Evolutionary conservation across 805 yeast species (phyloP).

Genomic region (Saccharomyces mikatae): DNA sequence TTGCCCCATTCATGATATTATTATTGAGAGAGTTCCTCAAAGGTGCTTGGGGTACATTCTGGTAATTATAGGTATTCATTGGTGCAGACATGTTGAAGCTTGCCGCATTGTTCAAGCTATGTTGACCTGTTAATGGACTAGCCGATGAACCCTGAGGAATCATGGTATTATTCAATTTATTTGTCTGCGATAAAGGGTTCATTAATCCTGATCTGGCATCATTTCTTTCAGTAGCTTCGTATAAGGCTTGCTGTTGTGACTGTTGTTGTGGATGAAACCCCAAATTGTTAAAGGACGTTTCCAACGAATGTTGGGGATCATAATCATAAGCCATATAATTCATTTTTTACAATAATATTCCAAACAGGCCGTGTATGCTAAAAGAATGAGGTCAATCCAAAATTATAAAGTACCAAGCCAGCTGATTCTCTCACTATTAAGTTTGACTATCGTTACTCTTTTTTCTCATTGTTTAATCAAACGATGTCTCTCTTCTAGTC

Average conservation of each 20-base stretch:
- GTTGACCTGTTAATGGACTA: background rate
- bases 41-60: background rate
- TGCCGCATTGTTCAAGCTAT: background rate
- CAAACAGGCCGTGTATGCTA: background rate
- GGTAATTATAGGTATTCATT: background rate
- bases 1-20: background rate
- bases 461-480: background rate
- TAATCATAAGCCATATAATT: conserved; percentile 11
- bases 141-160: background rate
- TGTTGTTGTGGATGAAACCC: conserved; percentile 2
- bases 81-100: background rate
- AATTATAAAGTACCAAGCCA: background rate
- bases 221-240: background rate
- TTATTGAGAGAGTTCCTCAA: background rate
- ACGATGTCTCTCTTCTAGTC: background rate
- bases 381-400: background rate
- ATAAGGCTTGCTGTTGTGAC: background rate
- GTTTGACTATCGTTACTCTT: background rate
- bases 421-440: background rate
- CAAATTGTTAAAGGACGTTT: conserved; percentile 8
- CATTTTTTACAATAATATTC: conserved; percentile 2
- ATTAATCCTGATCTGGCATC: background rate
- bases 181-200: background rate
- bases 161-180: background rate
- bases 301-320: conserved; percentile 9